Percentiles rank a stretch among this genome's conserved stretches.
These are phyloP conservation scores for Rhodotorula paludigena DNA, from an alignment of 768 basidiomycete species.

Conservation along the genomic window DNA sequence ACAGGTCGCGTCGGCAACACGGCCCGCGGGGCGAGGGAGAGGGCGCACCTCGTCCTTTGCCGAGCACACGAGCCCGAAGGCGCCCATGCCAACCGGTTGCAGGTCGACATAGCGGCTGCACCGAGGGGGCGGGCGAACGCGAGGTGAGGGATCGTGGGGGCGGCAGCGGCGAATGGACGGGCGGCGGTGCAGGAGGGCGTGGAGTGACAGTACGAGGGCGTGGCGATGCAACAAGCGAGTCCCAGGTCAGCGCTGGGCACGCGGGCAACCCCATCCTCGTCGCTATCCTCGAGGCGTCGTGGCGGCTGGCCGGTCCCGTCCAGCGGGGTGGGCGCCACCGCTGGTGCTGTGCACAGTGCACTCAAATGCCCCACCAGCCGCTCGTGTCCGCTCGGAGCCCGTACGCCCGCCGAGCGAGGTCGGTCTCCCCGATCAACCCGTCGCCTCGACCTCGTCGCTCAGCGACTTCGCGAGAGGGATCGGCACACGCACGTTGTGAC, in stretches of 20 bases:
- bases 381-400: too few species aligned
- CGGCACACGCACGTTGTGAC: constrained; percentile 49
- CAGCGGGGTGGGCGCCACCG: too few species aligned
- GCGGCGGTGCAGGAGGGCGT: neutral
- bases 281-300: too few species aligned
- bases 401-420: too few species aligned
- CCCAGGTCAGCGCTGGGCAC: too few species aligned
- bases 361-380: too few species aligned
- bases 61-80: constrained; percentile 85
- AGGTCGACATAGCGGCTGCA: constrained; percentile 93
- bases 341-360: too few species aligned
- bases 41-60: constrained; percentile 38
- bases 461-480: neutral
- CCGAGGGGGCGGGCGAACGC: neutral
- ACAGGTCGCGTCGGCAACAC: too few species aligned
- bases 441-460: too few species aligned
- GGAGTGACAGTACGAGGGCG: neutral
- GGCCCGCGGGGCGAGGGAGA: neutral
- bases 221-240: neutral
- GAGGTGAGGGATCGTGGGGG: neutral
- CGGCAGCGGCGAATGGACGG: neutral
- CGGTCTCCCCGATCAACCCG: too few species aligned
- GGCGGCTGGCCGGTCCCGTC: too few species aligned
- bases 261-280: too few species aligned
- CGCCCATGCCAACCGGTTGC: constrained; percentile 98